A percentile compares a stretch with the other conserved stretches of the same genome.
Conservation (phyloP, 1,284 basidiomycete species). For the Cutaneotrichosporon sp. region DNA sequence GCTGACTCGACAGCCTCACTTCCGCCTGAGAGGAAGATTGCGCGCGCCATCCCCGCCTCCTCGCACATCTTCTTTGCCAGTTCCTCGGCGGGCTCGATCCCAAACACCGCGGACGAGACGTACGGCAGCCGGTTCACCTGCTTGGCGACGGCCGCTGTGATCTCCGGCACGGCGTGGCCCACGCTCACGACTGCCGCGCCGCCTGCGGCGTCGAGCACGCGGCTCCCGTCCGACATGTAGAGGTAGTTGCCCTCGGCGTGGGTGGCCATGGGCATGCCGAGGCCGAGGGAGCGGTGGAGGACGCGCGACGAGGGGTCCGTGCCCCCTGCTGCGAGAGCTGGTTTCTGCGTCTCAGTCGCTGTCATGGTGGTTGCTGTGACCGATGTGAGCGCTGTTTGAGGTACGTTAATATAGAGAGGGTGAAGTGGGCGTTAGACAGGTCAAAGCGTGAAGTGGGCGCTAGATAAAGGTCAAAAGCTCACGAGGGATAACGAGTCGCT, state of each 20-base stretch:
- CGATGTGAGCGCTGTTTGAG: too few relatives aligned
- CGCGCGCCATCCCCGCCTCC: constrained; percentile 25
- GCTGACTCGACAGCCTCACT: constrained; percentile 16
- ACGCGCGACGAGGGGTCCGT: constrained; percentile 8
- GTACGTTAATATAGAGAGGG: too few relatives aligned
- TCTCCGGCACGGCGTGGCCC: constrained; percentile 64
- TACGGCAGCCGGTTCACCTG: constrained; percentile 65
- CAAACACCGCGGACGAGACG: constrained; percentile 20
- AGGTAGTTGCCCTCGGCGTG: constrained; percentile 29
- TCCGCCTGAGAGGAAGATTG: constrained; percentile 26
- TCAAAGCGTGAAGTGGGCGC: too few relatives aligned
- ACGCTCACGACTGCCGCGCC: constrained; percentile 78
- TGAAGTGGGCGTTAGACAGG: too few relatives aligned
- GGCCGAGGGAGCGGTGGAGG: constrained; percentile 23
- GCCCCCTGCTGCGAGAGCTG: not conserved
- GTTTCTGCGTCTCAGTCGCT: not conserved
- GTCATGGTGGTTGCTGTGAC: too few relatives aligned
- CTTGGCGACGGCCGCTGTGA: constrained; percentile 24
- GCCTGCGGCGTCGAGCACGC: constrained; percentile 50
- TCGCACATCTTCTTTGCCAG: constrained; percentile 61
- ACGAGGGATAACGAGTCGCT: too few relatives aligned
- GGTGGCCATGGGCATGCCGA: constrained; percentile 18
- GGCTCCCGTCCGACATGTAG: constrained; percentile 19
- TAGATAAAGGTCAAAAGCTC: too few relatives aligned
- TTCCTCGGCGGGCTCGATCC: constrained; percentile 23